A percentile compares a stretch with the other conserved stretches of the same genome.
Conservation (phyloP, 2,329 filamentous ascomycete species). For the Epichloe elymi region DNA sequence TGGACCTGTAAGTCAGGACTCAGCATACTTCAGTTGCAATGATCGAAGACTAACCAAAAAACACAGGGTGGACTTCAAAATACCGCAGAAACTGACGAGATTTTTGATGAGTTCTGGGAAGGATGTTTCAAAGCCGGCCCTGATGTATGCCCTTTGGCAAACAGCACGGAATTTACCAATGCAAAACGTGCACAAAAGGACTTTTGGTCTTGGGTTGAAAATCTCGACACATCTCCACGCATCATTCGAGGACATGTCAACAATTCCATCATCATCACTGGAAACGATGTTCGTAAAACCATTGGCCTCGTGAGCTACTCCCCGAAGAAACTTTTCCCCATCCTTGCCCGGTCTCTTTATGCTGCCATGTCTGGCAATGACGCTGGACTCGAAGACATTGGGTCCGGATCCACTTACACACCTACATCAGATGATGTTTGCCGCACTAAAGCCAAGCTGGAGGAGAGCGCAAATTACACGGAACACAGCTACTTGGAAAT, state of each 20-base stretch:
- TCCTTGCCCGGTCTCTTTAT: constrained; percentile 5
- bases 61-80: constrained; percentile 19
- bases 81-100: constrained; percentile 23
- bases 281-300: constrained; percentile 15
- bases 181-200: constrained; percentile 15
- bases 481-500: not conserved
- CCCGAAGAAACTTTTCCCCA: constrained; percentile 9
- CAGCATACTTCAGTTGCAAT: too few relatives aligned
- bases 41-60: not conserved
- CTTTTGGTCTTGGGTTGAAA: constrained; percentile 16
- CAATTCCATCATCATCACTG: constrained; percentile 16
- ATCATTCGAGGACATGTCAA: constrained; percentile 7
- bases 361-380: constrained; percentile 10
- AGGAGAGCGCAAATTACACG: constrained; percentile 1
- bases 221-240: constrained; percentile 15
- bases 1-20: constrained; percentile 1
- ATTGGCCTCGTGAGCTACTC: constrained; percentile 18
- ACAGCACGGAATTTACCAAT: constrained; percentile 10
- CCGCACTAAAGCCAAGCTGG: constrained; percentile 8
- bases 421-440: constrained; percentile 9
- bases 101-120: constrained; percentile 20
- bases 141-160: constrained; percentile 15
- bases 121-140: constrained; percentile 19
- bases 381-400: not conserved
- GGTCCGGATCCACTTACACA: not conserved